phyloP scores from a whole-genome alignment of 208 protist species.

The Crithidia expoeki region DNA sequence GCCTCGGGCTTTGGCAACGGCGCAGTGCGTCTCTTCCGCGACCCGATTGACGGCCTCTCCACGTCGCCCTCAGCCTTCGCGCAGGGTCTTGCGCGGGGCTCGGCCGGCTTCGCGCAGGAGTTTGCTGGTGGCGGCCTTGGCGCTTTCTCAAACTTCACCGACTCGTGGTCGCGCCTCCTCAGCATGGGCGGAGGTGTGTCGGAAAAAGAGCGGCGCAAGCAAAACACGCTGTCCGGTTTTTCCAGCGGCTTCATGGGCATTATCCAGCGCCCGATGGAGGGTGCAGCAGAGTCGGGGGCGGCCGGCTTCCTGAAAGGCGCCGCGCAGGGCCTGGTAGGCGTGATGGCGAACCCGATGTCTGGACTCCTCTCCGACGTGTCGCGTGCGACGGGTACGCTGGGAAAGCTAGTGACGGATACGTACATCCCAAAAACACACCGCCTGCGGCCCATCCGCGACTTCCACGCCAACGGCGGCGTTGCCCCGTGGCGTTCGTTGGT shows the following conservation, averaged over 20 bases:
- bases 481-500: slow-evolving; percentile 63
- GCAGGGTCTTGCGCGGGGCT: slow-evolving; percentile 71
- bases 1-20: slow-evolving; percentile 77
- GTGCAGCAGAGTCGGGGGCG: slow-evolving; percentile 74
- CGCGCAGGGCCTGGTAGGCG: slow-evolving; percentile 85
- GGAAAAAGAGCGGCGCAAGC: slow-evolving; percentile 54
- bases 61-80: slow-evolving; percentile 80
- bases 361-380: slow-evolving; percentile 87
- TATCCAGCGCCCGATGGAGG: slow-evolving; percentile 84
- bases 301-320: slow-evolving; percentile 82
- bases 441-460: slow-evolving; percentile 65
- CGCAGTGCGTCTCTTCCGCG: slow-evolving; percentile 81
- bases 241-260: slow-evolving; percentile 80
- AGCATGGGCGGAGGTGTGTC: slow-evolving; percentile 59
- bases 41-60: slow-evolving; percentile 77
- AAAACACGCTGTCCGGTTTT: slow-evolving; percentile 66
- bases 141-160: slow-evolving; percentile 82
- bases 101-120: slow-evolving; percentile 66
- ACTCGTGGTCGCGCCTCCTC: slow-evolving; percentile 73
- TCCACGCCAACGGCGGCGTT: slow-evolving; percentile 78
- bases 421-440: slow-evolving; percentile 74
- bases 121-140: slow-evolving; percentile 77
- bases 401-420: slow-evolving; percentile 68
- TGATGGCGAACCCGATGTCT: slow-evolving; percentile 82
- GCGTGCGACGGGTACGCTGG: slow-evolving; percentile 57